phyloP scores from a whole-genome alignment of 2,329 filamentous ascomycete species.

The Penicillium rolfsii region DNA sequence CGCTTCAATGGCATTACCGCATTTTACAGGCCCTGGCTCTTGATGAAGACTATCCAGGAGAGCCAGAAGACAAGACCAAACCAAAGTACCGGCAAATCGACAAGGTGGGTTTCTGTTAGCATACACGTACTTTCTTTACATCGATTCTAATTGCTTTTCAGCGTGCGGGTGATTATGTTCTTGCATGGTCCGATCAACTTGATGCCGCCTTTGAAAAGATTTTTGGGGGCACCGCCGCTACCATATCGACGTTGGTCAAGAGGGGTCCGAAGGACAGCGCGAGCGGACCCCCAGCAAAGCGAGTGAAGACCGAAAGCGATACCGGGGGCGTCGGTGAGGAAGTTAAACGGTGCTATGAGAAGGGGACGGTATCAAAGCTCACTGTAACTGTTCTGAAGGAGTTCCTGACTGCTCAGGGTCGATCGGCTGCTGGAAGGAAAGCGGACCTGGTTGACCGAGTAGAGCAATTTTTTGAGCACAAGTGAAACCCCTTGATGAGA shows the following conservation, averaged over 20 bases:
- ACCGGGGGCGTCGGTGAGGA: constrained; percentile 40
- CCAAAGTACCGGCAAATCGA: constrained; percentile 87
- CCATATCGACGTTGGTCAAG: constrained; percentile 54
- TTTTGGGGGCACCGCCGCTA: constrained; percentile 38
- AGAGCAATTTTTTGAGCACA: constrained; percentile 53
- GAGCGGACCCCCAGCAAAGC: constrained; percentile 47
- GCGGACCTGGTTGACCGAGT: constrained; percentile 55
- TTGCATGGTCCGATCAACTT: constrained; percentile 74
- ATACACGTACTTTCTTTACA: neutral
- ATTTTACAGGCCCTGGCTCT: constrained; percentile 90
- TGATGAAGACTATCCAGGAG: constrained; percentile 83
- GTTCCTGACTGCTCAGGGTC: constrained; percentile 50
- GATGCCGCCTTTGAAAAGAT: constrained; percentile 59
- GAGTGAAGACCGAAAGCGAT: constrained; percentile 46
- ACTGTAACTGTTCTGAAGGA: constrained; percentile 53
- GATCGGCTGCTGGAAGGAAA: constrained; percentile 53
- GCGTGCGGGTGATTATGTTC: constrained; percentile 76
- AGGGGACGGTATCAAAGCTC: constrained; percentile 51
- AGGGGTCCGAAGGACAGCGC: constrained; percentile 41
- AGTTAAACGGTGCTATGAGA: constrained; percentile 47
- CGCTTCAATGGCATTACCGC: constrained; percentile 95
- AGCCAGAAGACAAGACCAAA: constrained; percentile 74
- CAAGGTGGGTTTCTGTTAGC: constrained; percentile 55
- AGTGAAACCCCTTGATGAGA: constrained; percentile 28
- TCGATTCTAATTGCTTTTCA: constrained; percentile 23